A percentile compares a stretch with the other conserved stretches of the same genome.
Conservation (phyloP, 352 stramenopile species). For the Globisporangium yorkense region DNA sequence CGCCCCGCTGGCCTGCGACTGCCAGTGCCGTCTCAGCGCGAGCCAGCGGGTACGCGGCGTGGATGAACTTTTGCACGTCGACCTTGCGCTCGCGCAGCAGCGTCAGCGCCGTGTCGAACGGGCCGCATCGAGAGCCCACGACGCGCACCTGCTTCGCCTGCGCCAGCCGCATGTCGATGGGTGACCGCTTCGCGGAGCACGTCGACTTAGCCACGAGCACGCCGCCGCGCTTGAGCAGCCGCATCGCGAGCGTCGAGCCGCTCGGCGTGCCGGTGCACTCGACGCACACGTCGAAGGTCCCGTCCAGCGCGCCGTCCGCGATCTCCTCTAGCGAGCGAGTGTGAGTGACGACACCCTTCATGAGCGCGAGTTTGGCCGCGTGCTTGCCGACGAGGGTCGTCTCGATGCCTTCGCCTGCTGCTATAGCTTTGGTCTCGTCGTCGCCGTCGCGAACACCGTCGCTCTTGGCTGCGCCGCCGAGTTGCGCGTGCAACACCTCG, state of each 20-base stretch:
- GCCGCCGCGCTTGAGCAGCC: conserved; percentile 29
- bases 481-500: conserved; percentile 56
- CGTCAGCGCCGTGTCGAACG: conserved; percentile 45
- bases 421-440: background rate
- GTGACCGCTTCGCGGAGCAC: conserved; percentile 26
- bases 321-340: conserved; percentile 19
- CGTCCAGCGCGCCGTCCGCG: conserved; percentile 1
- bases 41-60: conserved; percentile 54
- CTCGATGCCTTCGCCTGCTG: background rate
- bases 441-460: background rate
- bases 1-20: conserved; percentile 38
- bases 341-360: conserved; percentile 35
- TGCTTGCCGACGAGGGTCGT: conserved; percentile 61
- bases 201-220: conserved; percentile 53
- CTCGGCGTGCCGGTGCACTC: conserved; percentile 53
- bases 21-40: conserved; percentile 36
- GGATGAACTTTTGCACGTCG: conserved; percentile 63
- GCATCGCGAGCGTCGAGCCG: conserved; percentile 34
- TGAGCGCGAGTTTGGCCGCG: conserved; percentile 42
- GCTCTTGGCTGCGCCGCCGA: conserved; percentile 14
- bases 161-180: conserved; percentile 18
- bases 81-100: conserved; percentile 44
- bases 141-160: conserved; percentile 44
- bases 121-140: conserved; percentile 61
- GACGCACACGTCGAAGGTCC: conserved; percentile 53